Conservation (phyloP, 2,329 filamentous ascomycete genomes). For the Neurospora crassa region DNA sequence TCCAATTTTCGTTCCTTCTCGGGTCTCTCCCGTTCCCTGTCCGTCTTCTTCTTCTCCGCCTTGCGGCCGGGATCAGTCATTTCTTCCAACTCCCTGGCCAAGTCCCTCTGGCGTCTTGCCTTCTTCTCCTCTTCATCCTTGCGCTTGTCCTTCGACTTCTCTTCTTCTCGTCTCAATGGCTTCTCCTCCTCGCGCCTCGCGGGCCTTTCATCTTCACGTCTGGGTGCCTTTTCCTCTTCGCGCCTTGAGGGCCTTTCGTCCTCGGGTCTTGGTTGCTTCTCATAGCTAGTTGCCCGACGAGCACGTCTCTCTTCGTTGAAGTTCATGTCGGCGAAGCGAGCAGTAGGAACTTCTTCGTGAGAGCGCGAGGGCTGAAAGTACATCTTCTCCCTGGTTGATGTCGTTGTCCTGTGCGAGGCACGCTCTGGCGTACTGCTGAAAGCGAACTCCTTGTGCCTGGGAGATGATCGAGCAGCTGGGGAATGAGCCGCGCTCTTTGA, state of each 20-base stretch:
- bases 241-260: conserved; percentile 23
- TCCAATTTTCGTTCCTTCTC: conserved; percentile 17
- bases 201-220: conserved; percentile 23
- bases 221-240: conserved; percentile 22
- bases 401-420: conserved; percentile 29
- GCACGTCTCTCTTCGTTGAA: conserved; percentile 27
- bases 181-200: conserved; percentile 7
- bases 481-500: conserved; percentile 32
- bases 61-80: conserved; percentile 22
- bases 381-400: conserved; percentile 22
- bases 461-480: conserved; percentile 34
- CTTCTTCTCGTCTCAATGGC: conserved; percentile 18
- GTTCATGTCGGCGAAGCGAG: conserved; percentile 28
- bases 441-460: conserved; percentile 31
- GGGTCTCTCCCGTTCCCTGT: conserved; percentile 17
- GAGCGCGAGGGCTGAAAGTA: conserved; percentile 37
- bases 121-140: conserved; percentile 23
- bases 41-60: conserved; percentile 23
- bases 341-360: conserved; percentile 29
- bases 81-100: conserved; percentile 24
- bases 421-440: conserved; percentile 43
- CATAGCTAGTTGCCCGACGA: conserved; percentile 22
- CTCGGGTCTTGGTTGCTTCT: conserved; percentile 32
- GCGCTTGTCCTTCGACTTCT: conserved; percentile 26
- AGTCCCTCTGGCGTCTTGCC: conserved; percentile 22